Base-by-base conservation (phyloP, 2,329 filamentous ascomycete species). In the Hypoxylon sp. region DNA sequence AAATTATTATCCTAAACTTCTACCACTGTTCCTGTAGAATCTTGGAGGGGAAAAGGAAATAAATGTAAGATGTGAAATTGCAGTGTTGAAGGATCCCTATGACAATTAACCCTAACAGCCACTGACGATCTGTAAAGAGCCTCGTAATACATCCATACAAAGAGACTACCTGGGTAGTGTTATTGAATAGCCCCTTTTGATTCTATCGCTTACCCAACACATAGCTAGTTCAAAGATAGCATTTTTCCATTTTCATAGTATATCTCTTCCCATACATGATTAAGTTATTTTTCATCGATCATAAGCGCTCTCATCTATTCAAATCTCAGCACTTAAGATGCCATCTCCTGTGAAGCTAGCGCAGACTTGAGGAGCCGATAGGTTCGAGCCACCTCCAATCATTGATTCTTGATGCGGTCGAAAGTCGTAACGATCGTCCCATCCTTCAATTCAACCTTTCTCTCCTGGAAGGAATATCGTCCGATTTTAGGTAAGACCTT, bases 401-500 rank as follows among this genome's bases (percentile, higher is more conserved):
- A 53, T 13, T 53, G n/a, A 4, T 53, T 31, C n/a, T 53, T 53
- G 30, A 53, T 13, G 25, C 49, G 49, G 35, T 53, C 49, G 30
- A 53, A 53, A 35, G 49, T 53, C 30, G 49, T 53, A 53, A 53
- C 49, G 13, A 53, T 20, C 6, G 49, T 53, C 20, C 49, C 49
- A 35, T 53, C 49, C n/a, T 53, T 53, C 49, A 53, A 53, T 30
- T 53, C 49, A n/a, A 53, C 49, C 13, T 53, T 53, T 31, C 30
- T 53, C 49, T 53, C 49, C 0, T 53, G 49, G 30, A 53, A 53
- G 5, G 49, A 31, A 53, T 53, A 53, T 53, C 49, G 49, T 6
- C 49, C 49, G 35, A 53, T 31, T 31, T 22, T 53, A 31, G 49
- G 49, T n/a, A 53, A 35, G 2, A 53, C 14, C n/a, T n/a, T 53